phyloP scores from a whole-genome alignment of 1,139 yeast genomes.

The Yamadazyma sp. region DNA sequence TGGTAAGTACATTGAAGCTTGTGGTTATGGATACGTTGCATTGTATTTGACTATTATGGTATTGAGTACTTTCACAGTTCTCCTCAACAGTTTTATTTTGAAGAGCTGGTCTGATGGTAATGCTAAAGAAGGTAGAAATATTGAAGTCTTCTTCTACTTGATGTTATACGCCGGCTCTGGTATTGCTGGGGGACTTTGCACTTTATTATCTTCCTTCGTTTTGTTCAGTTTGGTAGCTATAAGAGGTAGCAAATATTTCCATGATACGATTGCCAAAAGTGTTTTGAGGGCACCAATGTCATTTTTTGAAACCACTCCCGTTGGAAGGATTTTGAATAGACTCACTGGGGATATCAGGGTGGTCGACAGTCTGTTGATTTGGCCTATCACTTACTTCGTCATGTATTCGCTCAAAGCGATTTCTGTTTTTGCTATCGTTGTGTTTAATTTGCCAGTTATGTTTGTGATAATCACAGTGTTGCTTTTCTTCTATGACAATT shows the following conservation, averaged over 20 bases:
- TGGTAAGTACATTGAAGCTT: conserved; percentile 35
- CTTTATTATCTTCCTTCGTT: conserved; percentile 27
- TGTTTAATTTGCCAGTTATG: conserved; percentile 36
- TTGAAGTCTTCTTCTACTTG: conserved; percentile 25
- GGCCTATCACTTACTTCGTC: conserved; percentile 29
- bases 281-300: conserved; percentile 44
- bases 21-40: conserved; percentile 28
- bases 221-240: conserved; percentile 34
- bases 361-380: conserved; percentile 33
- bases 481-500: conserved; percentile 27
- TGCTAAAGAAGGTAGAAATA: conserved; percentile 24
- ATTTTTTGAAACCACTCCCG: conserved; percentile 44
- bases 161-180: conserved; percentile 29
- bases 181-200: conserved; percentile 25
- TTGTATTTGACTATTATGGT: conserved; percentile 26
- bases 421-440: conserved; percentile 28
- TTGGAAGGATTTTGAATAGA: conserved; percentile 40
- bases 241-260: conserved; percentile 34
- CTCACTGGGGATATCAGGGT: conserved; percentile 38
- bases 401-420: conserved; percentile 23
- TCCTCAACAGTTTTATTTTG: conserved; percentile 33
- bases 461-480: conserved; percentile 23
- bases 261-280: conserved; percentile 36
- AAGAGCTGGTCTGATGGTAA: conserved; percentile 41
- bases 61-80: conserved; percentile 21